Percentiles rank a stretch among this genome's conserved stretches.
Conservation (phyloP, 2,329 filamentous ascomycete species). For the Colletotrichum chlorophyti region DNA sequence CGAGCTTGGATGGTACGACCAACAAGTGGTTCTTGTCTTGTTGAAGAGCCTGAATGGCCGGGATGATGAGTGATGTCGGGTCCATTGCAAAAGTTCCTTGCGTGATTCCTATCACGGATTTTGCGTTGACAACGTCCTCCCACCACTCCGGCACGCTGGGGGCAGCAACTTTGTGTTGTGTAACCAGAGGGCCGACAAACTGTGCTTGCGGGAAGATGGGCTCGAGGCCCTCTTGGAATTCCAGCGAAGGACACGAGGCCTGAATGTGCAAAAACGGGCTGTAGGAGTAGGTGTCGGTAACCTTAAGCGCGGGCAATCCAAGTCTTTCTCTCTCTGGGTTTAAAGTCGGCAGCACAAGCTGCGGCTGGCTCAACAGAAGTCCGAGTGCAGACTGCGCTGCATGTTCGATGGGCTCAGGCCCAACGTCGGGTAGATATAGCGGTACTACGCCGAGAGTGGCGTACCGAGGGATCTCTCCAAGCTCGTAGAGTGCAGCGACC, state of each 20-base stretch:
- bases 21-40: conserved; percentile 36
- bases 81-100: conserved; percentile 47
- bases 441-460: conserved; percentile 48
- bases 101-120: conserved; percentile 42
- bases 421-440: conserved; percentile 43
- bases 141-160: conserved; percentile 40
- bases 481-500: conserved; percentile 41
- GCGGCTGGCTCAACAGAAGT: conserved; percentile 37
- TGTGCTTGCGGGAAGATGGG: conserved; percentile 29
- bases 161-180: conserved; percentile 19
- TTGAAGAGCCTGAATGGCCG: conserved; percentile 41
- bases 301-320: conserved; percentile 36
- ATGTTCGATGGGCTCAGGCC: conserved; percentile 33
- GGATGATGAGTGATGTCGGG: conserved; percentile 44
- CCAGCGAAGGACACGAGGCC: conserved; percentile 41
- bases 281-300: conserved; percentile 41
- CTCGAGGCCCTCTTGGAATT: conserved; percentile 38
- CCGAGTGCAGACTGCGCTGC: conserved; percentile 34
- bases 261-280: conserved; percentile 47
- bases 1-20: conserved; percentile 41
- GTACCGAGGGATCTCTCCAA: conserved; percentile 42
- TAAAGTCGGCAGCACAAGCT: conserved; percentile 36
- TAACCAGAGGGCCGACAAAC: conserved; percentile 45
- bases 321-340: conserved; percentile 39
- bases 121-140: conserved; percentile 36